Evolutionary conservation across 257 asterid species (phyloP).

Genomic region (Mentha longifolia): DNA sequence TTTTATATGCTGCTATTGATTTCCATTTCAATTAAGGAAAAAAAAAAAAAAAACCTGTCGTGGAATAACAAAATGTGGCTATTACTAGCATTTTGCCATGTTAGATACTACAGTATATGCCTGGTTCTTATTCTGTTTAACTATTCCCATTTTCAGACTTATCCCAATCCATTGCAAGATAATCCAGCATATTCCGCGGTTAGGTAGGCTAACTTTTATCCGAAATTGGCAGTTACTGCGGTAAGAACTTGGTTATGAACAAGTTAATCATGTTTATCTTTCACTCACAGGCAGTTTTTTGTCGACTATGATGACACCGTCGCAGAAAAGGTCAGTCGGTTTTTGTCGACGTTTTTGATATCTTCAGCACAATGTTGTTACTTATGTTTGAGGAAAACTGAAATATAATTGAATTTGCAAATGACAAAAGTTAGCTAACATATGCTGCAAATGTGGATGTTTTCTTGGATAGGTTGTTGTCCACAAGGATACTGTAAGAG

Average conservation of each 20-base stretch:
- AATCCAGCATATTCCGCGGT: conserved; percentile 88
- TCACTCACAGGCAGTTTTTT: conserved; percentile 72
- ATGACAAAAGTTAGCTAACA: not conserved
- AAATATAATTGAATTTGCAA: too few relatives aligned
- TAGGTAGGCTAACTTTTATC: conserved; percentile 44
- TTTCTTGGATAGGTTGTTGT: conserved; percentile 59
- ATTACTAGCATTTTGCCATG: conserved; percentile 29
- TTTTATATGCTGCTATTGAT: not conserved
- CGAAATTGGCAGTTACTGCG: not conserved
- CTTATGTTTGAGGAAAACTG: not conserved
- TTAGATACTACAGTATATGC: not conserved
- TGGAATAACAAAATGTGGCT: conserved; percentile 19
- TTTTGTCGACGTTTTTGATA: not conserved
- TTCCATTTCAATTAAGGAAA: conserved; percentile 52
- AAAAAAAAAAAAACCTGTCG: too few relatives aligned
- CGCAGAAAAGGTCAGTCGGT: conserved; percentile 66
- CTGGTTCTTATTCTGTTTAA: conserved; percentile 20
- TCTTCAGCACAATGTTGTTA: not conserved
- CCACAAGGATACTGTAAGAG: conserved; percentile 79
- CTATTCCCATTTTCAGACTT: conserved; percentile 48
- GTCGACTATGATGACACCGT: conserved; percentile 85
- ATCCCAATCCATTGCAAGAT: conserved; percentile 82
- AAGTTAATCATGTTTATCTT: not conserved
- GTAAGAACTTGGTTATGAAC: not conserved
- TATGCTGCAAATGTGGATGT: conserved; percentile 32